Evolutionary conservation across 108 stramenopile genomes (phyloP).

Genomic region (Conticribra weissflogii): DNA sequence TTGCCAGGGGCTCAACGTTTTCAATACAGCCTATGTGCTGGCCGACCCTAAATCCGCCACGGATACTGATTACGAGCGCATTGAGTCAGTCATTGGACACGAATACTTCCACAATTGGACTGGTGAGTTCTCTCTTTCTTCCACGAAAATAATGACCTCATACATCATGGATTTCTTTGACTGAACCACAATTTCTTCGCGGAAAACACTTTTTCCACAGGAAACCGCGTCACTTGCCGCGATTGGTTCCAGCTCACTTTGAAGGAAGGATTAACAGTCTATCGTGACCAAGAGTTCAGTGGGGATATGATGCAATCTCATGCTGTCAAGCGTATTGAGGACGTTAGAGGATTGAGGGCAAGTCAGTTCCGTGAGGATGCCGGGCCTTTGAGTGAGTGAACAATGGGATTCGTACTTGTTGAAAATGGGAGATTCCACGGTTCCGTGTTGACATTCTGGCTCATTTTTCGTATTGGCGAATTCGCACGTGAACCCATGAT

Average conservation of each 20-base stretch:
- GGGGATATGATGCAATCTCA: constrained; percentile 90
- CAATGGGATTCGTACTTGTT: neutral
- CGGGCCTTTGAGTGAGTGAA: constrained; percentile 25
- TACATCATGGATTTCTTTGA: no score
- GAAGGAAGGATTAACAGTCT: constrained; percentile 99
- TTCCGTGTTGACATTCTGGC: no score
- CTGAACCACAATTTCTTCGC: no score
- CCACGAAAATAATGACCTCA: no score
- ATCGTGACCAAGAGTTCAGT: constrained; percentile 93
- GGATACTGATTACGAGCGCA: constrained; percentile 90
- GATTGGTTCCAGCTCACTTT: constrained; percentile 99
- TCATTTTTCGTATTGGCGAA: no score
- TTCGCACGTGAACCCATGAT: constrained; percentile 73
- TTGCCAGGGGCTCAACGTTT: constrained; percentile 59
- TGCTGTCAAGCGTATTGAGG: constrained; percentile 95
- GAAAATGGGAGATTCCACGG: no score
- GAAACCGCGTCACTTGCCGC: constrained; percentile 97
- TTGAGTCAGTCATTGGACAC: constrained; percentile 86
- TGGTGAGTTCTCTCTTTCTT: no score
- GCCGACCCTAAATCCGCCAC: constrained; percentile 93
- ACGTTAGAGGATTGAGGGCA: constrained; percentile 79
- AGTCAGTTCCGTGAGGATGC: constrained; percentile 89
- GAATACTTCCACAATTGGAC: constrained; percentile 99
- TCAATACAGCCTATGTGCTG: constrained; percentile 96
- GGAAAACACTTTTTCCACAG: no score